Conservation (phyloP, 2,329 filamentous ascomycete genomes). For the Fusarium nanum region DNA sequence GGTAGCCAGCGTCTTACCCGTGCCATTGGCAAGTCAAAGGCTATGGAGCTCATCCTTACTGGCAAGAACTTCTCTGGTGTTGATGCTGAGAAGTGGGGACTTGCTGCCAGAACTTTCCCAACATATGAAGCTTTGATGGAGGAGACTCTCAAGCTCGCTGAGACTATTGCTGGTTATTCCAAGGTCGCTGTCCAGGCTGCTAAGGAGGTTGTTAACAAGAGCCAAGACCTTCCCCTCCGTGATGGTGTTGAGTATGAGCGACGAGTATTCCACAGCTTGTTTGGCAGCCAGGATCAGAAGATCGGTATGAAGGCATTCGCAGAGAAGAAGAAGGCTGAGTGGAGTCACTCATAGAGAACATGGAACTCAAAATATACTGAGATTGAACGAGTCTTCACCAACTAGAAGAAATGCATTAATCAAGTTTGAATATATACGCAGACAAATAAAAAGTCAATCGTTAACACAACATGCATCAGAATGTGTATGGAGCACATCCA, state of each 20-base stretch:
- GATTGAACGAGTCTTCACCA: background rate
- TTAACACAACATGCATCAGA: background rate
- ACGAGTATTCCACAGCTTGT: slow-evolving; percentile 90
- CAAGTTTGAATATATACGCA: background rate
- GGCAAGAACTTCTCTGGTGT: slow-evolving; percentile 85
- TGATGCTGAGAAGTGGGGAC: slow-evolving; percentile 89
- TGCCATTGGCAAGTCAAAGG: slow-evolving; percentile 83
- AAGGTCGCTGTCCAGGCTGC: slow-evolving; percentile 87
- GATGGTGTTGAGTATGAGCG: slow-evolving; percentile 97
- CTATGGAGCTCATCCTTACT: slow-evolving; percentile 92
- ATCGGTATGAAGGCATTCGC: slow-evolving; percentile 96
- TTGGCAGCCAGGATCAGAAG: slow-evolving; percentile 97
- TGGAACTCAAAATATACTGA: background rate
- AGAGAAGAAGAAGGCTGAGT: slow-evolving; percentile 92
- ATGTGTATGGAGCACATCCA: background rate
- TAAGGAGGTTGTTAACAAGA: slow-evolving; percentile 99
- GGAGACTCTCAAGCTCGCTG: slow-evolving; percentile 83
- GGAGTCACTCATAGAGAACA: slow-evolving; percentile 76
- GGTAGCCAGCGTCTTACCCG: slow-evolving; percentile 89
- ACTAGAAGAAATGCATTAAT: background rate
- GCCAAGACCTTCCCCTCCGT: slow-evolving; percentile 86
- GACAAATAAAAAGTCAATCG: slow-evolving; percentile 1
- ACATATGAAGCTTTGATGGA: slow-evolving; percentile 85
- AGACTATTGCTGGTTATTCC: slow-evolving; percentile 88
- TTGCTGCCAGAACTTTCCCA: slow-evolving; percentile 85